These are phyloP conservation scores for Pestalotiopsis sp. DNA, from an alignment of 2,329 filamentous ascomycete species.

Conservation along the genomic window DNA sequence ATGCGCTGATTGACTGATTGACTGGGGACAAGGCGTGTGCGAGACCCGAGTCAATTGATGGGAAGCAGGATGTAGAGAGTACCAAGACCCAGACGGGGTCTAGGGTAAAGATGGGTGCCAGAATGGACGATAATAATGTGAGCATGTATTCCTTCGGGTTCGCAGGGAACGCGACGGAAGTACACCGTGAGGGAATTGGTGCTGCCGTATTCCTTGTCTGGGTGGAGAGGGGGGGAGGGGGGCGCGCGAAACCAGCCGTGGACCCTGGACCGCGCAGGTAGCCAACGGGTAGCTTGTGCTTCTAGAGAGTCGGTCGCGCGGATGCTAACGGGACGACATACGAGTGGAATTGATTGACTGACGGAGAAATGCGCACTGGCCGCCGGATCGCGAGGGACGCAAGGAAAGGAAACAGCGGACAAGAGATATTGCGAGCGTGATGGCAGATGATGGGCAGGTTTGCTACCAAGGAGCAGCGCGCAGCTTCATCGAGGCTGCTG, in stretches of 20 bases:
- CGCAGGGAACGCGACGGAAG: conserved; percentile 9
- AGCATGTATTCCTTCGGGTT: conserved; percentile 7
- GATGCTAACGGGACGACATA: background rate
- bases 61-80: conserved; percentile 4
- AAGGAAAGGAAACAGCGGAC: background rate
- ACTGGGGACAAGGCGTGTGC: background rate
- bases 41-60: background rate
- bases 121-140: background rate
- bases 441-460: background rate
- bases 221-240: conserved; percentile 1
- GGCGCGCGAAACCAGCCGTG: conserved; percentile 5
- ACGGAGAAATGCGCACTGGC: background rate
- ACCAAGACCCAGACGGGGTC: background rate
- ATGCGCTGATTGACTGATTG: background rate
- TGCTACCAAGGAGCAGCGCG: background rate
- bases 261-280: background rate
- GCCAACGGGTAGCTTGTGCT: conserved; percentile 5
- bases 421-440: background rate
- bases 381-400: background rate
- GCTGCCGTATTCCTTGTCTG: conserved; percentile 8
- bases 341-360: background rate
- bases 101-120: conserved; percentile 4
- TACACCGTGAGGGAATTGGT: conserved; percentile 6
- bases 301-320: background rate
- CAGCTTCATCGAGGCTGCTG: background rate